Evolutionary conservation across 805 yeast species (phyloP).

Genomic region (Spathaspora arborariae): DNA sequence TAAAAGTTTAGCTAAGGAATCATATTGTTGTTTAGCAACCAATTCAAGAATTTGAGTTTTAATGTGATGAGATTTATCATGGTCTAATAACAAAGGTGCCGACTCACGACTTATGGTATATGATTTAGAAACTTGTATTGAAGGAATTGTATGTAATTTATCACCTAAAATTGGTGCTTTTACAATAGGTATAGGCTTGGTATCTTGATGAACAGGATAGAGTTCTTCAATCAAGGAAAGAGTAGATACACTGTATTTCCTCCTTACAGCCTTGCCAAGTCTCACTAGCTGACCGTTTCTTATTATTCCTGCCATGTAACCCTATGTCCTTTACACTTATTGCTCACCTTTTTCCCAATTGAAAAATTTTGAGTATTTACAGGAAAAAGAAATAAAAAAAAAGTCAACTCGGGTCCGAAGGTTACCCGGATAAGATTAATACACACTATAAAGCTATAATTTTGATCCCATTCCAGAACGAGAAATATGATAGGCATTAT

Average conservation of each 20-base stretch:
- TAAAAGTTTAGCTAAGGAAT: conserved; percentile 1
- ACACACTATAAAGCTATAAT: neutral
- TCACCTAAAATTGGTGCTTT: neutral
- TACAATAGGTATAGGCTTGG: neutral
- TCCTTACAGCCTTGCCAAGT: neutral
- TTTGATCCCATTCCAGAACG: neutral
- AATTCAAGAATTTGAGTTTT: conserved; percentile 3
- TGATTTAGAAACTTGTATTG: conserved; percentile 5
- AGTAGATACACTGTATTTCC: neutral
- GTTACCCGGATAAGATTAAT: neutral
- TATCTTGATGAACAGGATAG: neutral
- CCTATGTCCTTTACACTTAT: neutral
- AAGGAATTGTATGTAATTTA: conserved; percentile 6
- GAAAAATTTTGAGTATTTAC: neutral
- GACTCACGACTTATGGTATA: neutral
- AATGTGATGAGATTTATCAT: conserved; percentile 1
- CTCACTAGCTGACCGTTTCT: neutral
- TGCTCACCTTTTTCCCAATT: neutral
- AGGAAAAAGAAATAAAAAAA: neutral
- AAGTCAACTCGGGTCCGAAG: neutral
- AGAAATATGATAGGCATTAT: conserved; percentile 39
- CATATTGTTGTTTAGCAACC: conserved; percentile 2
- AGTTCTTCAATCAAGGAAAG: neutral
- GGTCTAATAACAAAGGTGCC: neutral
- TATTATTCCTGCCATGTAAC: neutral